Percentiles rank a stretch among this genome's conserved stretches.
phyloP scores from a whole-genome alignment of 148 eudicot species.

The Heliamphora exappendiculata region DNA sequence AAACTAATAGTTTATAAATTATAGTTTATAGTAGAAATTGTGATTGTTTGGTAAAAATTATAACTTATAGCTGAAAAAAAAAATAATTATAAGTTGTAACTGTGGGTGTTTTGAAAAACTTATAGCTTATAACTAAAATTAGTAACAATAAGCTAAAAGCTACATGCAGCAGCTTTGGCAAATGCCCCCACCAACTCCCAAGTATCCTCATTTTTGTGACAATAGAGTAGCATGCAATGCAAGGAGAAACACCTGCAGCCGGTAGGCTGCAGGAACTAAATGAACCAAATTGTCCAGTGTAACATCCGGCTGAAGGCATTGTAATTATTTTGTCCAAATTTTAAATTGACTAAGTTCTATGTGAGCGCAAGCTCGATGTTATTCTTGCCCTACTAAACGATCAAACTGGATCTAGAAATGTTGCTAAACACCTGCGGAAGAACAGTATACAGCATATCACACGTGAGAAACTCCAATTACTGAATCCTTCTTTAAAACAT shows the following conservation, averaged over 20 bases:
- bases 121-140: neutral
- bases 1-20: neutral
- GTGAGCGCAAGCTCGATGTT: neutral
- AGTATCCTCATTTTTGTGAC: neutral
- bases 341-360: neutral
- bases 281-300: neutral
- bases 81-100: too few relatives aligned
- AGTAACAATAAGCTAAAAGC: neutral
- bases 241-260: conserved; percentile 1
- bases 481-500: neutral
- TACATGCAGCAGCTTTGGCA: neutral
- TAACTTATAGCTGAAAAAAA: neutral
- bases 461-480: neutral
- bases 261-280: neutral
- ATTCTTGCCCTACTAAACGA: neutral
- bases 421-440: too few relatives aligned
- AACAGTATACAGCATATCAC: too few relatives aligned
- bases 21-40: neutral
- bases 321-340: neutral
- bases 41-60: neutral
- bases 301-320: neutral
- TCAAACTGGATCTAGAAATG: neutral
- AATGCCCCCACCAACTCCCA: neutral
- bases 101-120: neutral
- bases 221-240: neutral